Percentiles rank a stretch among this genome's conserved stretches.
Conservation (phyloP, 306 rosid genomes). For the Vigna angularis region DNA sequence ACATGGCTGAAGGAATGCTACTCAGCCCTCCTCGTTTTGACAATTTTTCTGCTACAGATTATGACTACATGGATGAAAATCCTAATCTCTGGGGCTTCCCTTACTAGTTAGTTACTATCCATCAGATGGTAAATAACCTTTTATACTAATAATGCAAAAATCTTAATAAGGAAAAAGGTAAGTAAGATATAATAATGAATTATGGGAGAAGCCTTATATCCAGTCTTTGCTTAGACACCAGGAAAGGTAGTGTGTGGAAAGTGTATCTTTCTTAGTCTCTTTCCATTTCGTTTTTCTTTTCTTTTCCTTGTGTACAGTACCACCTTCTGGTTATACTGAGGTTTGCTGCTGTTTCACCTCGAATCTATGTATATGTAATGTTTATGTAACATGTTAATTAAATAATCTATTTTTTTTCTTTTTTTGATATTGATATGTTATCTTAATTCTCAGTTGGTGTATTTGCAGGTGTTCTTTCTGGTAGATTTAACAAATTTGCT, state of each 20-base stretch:
- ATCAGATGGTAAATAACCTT: not conserved
- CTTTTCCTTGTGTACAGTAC: conserved; percentile 45
- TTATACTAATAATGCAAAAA: conserved; percentile 21
- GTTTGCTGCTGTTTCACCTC: conserved; percentile 35
- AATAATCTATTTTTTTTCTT: not conserved
- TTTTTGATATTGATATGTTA: not conserved
- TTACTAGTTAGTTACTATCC: conserved; percentile 8
- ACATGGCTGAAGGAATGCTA: conserved; percentile 96
- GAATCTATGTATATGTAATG: conserved; percentile 4
- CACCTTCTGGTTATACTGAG: conserved; percentile 4
- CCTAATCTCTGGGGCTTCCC: conserved; percentile 62
- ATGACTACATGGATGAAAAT: conserved; percentile 38
- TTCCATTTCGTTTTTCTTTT: conserved; percentile 13
- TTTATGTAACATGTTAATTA: conserved; percentile 11
- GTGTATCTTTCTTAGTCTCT: conserved; percentile 23
- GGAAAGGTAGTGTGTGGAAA: conserved; percentile 40
- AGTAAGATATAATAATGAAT: conserved; percentile 38
- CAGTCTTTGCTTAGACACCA: conserved; percentile 44
- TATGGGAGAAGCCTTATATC: conserved; percentile 50
- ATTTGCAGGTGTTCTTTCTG: not conserved
- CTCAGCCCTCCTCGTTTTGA: conserved; percentile 91
- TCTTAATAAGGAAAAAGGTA: conserved; percentile 22
- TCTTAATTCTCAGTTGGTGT: not conserved
- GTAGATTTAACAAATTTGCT: not conserved
- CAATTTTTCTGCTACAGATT: not conserved